Base-by-base conservation (phyloP, 805 yeast species). In the Spathaspora boniae region DNA sequence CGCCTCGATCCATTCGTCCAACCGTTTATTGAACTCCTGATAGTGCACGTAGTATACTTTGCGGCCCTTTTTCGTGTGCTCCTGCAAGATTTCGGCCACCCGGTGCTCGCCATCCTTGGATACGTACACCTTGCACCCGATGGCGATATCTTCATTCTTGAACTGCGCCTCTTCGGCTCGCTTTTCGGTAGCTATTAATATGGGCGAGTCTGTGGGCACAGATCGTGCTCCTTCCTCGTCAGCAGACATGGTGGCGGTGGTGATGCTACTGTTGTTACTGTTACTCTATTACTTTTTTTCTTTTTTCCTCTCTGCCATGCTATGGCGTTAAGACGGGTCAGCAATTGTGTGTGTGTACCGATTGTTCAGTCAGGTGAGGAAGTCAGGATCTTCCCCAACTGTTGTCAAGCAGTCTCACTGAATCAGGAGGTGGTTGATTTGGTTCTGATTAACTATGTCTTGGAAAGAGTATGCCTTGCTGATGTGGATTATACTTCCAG, bases 1-100 rank as follows among this genome's bases (percentile, higher is more conserved):
- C 4, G 76, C 69, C 15, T 73, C 68, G 5, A 93, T 77, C 98
- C 98, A 91, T 58, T 93, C 98, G 64, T 93, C 99, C 47, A 93
- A 72, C 58, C 99, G 83, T 43, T 93, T 93, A 67, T 93, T 93
- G 68, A 82, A 93, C 47, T 89, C 96, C 35, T 80, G 86, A 62
- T 88, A 93, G 59, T 93, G 99, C 20, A 93, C 96, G 56, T 93
- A 93, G 58, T 82, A 89, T 45, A 78, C 85, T 21, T 79, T 77
- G 42, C 83, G 76, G 9, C 89, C 86, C 54, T 87, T 82, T 50
- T 85, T 79, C 30, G 74, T 60, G 43, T 85, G 86, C 33, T 78
- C 72, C 14, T 89, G 86, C 29, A 93, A 64, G 28, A 93, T 78
- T 55, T 93, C 98, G 2, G 98, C 97, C 22, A 79, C 56, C 42